A percentile compares a stretch with the other conserved stretches of the same genome.
These are phyloP conservation scores for Talaromyces sp. DNA, from an alignment of 2,329 filamentous ascomycete species.

Conservation along the genomic window DNA sequence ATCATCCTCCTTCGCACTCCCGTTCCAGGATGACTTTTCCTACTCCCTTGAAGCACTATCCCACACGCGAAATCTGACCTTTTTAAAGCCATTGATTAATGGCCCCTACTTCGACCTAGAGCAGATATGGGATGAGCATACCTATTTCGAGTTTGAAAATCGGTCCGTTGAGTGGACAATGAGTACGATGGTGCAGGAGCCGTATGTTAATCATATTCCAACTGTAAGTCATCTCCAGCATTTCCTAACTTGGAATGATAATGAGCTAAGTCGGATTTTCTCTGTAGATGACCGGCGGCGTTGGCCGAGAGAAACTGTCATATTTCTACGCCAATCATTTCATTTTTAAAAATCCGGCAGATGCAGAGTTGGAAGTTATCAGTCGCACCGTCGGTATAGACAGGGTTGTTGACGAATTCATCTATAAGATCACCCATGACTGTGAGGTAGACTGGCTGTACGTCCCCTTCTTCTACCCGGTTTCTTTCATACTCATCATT, in stretches of 20 bases:
- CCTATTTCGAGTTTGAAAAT: slow-evolving; percentile 65
- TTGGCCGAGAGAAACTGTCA: slow-evolving; percentile 61
- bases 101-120: slow-evolving; percentile 73
- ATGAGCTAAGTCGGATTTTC: not conserved
- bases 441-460: slow-evolving; percentile 66
- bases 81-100: slow-evolving; percentile 60
- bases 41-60: slow-evolving; percentile 56
- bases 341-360: slow-evolving; percentile 67
- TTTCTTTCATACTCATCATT: not conserved
- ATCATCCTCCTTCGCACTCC: slow-evolving; percentile 48
- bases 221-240: slow-evolving; percentile 48
- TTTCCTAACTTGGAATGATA: not conserved
- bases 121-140: slow-evolving; percentile 75
- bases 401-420: slow-evolving; percentile 68
- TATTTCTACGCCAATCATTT: slow-evolving; percentile 71
- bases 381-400: slow-evolving; percentile 70
- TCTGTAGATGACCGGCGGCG: slow-evolving; percentile 58
- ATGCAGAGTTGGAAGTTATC: slow-evolving; percentile 65
- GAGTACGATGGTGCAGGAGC: slow-evolving; percentile 76
- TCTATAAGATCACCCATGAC: slow-evolving; percentile 63
- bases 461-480: slow-evolving; percentile 23
- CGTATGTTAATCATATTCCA: slow-evolving; percentile 74
- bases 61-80: slow-evolving; percentile 63
- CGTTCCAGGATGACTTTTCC: slow-evolving; percentile 51
- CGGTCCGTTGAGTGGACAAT: slow-evolving; percentile 69